These are phyloP conservation scores for Clarireedia monteithiana DNA, from an alignment of 2,329 filamentous ascomycete species.

Conservation along the genomic window DNA sequence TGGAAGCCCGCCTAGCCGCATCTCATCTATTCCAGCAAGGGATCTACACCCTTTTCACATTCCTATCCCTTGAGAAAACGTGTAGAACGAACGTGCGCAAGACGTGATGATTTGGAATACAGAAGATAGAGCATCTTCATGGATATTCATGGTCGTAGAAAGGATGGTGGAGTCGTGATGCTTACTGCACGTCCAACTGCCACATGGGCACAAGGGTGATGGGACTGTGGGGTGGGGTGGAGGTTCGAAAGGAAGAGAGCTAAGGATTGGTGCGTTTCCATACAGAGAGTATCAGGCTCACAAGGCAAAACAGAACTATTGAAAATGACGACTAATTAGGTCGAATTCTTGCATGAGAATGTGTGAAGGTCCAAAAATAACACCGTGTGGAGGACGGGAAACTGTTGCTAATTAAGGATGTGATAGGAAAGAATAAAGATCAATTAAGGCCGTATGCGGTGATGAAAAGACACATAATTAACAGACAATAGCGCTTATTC, in stretches of 20 bases:
- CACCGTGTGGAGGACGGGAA: background rate
- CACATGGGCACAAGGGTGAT: background rate
- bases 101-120: background rate
- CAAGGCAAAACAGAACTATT: background rate
- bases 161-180: background rate
- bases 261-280: too few relatives aligned
- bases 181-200: background rate
- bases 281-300: too few relatives aligned
- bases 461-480: conserved; percentile 8
- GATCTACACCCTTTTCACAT: background rate
- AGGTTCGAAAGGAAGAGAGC: background rate
- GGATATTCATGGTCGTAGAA: background rate
- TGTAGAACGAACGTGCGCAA: background rate
- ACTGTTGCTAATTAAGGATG: conserved; percentile 10
- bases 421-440: background rate
- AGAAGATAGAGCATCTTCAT: background rate
- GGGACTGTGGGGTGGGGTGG: background rate
- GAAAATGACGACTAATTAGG: conserved; percentile 9
- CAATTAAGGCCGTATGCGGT: background rate
- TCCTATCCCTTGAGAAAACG: background rate
- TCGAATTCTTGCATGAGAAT: background rate
- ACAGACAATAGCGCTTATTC: conserved; percentile 5
- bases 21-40: background rate
- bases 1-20: background rate
- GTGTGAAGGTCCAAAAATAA: conserved; percentile 10